phyloP scores from a whole-genome alignment of 1,284 basidiomycete genomes.

The Porogramme epimiltina region DNA sequence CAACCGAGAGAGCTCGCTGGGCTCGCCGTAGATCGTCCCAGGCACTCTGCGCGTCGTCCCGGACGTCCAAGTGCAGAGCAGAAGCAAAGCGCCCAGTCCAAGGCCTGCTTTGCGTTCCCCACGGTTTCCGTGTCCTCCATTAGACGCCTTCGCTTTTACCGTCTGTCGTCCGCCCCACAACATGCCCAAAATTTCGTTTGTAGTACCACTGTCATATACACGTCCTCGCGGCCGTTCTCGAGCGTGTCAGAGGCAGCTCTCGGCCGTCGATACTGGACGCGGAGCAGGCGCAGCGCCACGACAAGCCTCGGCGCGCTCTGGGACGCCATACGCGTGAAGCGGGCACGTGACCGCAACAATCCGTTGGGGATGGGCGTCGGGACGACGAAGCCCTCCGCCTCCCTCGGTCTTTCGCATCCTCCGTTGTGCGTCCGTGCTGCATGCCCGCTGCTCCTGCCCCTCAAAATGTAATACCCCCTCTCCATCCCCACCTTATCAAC shows the following conservation, averaged over 20 bases:
- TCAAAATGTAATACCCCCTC: too few relatives aligned
- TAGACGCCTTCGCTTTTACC: constrained; percentile 10
- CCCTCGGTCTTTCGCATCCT: too few relatives aligned
- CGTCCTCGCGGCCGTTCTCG: constrained; percentile 16
- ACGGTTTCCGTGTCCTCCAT: constrained; percentile 13
- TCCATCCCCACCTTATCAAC: too few relatives aligned
- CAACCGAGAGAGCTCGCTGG: neutral
- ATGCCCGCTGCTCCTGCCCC: too few relatives aligned
- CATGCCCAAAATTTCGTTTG: constrained; percentile 1
- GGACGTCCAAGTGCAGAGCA: too few relatives aligned
- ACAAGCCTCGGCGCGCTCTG: neutral
- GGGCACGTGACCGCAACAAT: constrained; percentile 16
- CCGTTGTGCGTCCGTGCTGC: too few relatives aligned
- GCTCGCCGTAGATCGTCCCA: too few relatives aligned
- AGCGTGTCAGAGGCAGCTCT: constrained; percentile 9
- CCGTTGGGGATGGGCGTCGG: constrained; percentile 17
- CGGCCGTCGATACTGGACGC: neutral
- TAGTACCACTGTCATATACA: neutral
- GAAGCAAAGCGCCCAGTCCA: neutral
- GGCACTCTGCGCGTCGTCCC: too few relatives aligned
- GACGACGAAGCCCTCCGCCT: too few relatives aligned
- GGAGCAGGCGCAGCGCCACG: neutral
- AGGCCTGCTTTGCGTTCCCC: neutral
- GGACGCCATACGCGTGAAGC: neutral
- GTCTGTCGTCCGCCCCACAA: neutral